Base-by-base conservation (phyloP, 2,329 filamentous ascomycete genomes). In the Talaromyces pinophilus region DNA sequence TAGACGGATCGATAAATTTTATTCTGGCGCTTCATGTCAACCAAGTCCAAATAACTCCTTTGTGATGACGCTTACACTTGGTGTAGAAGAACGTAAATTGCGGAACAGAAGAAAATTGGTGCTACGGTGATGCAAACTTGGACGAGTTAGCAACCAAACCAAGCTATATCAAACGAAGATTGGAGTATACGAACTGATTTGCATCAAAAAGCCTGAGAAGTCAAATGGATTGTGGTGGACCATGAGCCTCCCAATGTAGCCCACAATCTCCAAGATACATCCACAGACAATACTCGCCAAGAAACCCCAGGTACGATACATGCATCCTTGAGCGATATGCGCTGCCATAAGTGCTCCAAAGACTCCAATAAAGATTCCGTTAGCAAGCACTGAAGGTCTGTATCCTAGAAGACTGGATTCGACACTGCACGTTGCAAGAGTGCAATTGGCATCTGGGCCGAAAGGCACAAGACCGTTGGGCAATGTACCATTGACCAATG, bases 31-130 rank as follows among this genome's bases (percentile, higher is more conserved):
- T 15, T 40, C 35, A 40, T 40, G 35, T 40, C 35, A 40, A 10
- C 35, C 7, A 40, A 40, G 35, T 40, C 35, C 35, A 40, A 40
- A 13, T 25, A 13, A 40, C 35, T 40, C 11, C 35, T 40, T 15
- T 13, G 35, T 15, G 13, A 40, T 40, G 35, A 40, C 35, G 35
- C 35, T 40, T 40, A 40, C 35, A 40, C 73, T 17, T 78, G 79
- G 35, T 22, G 33, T 10, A 90, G 82, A 38, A 86, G 88, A 64
- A 90, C 84, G 74, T 91, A 91, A 72, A 91, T 87, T 66, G 86
- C 87, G 0, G 88, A 88, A 33, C 86, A 82, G 72, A 85, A 82
- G 74, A 86, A 64, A 33, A 64, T 48, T 25, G 62, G 62, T 35
- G 62, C 25, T 13, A 55, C 28, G 25, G 87, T 64, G 86, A 64